Percentiles rank a stretch among this genome's conserved stretches.
Evolutionary conservation across 371 early-diverging fungal genomes (phyloP).

Genomic region (Mortierella sp.): DNA sequence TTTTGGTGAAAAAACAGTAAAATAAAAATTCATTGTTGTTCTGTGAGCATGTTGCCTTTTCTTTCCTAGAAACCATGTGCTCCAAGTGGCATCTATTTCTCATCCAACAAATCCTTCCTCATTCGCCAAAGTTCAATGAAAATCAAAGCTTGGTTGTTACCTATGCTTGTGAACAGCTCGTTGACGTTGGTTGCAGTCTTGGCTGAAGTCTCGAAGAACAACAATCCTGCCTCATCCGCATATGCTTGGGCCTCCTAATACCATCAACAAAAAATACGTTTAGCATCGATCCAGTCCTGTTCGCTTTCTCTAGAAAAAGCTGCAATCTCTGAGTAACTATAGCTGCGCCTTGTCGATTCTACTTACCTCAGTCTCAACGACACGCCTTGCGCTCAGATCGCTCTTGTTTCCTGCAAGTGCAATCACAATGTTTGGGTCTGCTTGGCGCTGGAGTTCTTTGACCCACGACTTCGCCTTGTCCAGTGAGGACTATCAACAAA

Average conservation of each 20-base stretch:
- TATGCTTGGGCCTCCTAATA: conserved; percentile 89
- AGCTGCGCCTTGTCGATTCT: background rate
- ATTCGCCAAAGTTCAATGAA: background rate
- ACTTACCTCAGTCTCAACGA: conserved; percentile 75
- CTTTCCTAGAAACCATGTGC: background rate
- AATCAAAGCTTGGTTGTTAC: conserved; percentile 56
- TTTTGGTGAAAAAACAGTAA: background rate
- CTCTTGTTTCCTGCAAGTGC: conserved; percentile 97
- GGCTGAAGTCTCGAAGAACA: conserved; percentile 96
- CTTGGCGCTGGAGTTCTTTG: conserved; percentile 96
- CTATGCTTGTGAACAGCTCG: conserved; percentile 91
- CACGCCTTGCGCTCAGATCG: conserved; percentile 86
- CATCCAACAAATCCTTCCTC: background rate
- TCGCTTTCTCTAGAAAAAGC: background rate
- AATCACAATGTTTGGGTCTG: conserved; percentile 96
- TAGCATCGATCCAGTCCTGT: background rate
- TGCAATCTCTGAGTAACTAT: too few relatives aligned
- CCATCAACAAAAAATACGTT: background rate
- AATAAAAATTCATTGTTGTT: background rate
- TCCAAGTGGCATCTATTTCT: background rate
- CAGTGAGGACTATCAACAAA: conserved; percentile 80
- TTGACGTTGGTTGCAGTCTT: conserved; percentile 90
- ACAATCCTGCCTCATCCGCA: conserved; percentile 86
- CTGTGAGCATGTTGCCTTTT: background rate
- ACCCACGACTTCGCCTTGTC: conserved; percentile 99